A percentile compares a stretch with the other conserved stretches of the same genome.
Evolutionary conservation across 1,284 basidiomycete species (phyloP).

Genomic region (Omphalotus olearius): DNA sequence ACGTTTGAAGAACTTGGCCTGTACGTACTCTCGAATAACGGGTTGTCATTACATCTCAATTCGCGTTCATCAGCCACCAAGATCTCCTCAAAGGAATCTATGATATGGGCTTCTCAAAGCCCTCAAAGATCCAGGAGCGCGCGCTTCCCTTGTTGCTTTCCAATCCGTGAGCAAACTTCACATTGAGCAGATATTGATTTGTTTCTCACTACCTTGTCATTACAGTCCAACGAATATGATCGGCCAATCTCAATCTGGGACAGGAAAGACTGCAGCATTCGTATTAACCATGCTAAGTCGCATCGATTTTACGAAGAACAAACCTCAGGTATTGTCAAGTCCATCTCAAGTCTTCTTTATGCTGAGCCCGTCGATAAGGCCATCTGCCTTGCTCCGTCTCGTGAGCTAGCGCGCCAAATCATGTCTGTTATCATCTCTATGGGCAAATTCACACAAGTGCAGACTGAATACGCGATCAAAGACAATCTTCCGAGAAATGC

Average conservation of each 20-base stretch:
- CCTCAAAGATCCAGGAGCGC: slow-evolving; percentile 98
- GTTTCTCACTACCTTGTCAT: neutral
- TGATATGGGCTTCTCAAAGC: slow-evolving; percentile 95
- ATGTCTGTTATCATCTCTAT: slow-evolving; percentile 93
- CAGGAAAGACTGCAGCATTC: slow-evolving; percentile 98
- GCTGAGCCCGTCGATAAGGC: slow-evolving; percentile 46
- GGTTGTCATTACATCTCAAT: slow-evolving; percentile 8
- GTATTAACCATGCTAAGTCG: slow-evolving; percentile 96
- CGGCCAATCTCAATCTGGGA: slow-evolving; percentile 98
- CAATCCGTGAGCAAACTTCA: slow-evolving; percentile 78
- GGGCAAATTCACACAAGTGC: slow-evolving; percentile 92
- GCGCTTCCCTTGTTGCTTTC: slow-evolving; percentile 89
- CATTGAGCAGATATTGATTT: neutral
- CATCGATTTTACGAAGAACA: slow-evolving; percentile 80
- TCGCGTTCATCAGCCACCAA: slow-evolving; percentile 52
- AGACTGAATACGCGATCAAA: slow-evolving; percentile 94
- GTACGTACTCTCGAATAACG: slow-evolving; percentile 43
- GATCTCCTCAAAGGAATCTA: slow-evolving; percentile 97
- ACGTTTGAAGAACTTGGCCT: slow-evolving; percentile 93
- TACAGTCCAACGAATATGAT: slow-evolving; percentile 94
- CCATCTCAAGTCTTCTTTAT: slow-evolving; percentile 8
- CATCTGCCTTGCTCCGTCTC: slow-evolving; percentile 89
- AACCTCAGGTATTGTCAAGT: slow-evolving; percentile 68
- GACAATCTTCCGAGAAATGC: slow-evolving; percentile 70
- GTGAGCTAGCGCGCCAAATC: slow-evolving; percentile 97